A percentile compares a stretch with the other conserved stretches of the same genome.
phyloP scores from a whole-genome alignment of 2,329 filamentous ascomycete species.

The Penicillium hordei region DNA sequence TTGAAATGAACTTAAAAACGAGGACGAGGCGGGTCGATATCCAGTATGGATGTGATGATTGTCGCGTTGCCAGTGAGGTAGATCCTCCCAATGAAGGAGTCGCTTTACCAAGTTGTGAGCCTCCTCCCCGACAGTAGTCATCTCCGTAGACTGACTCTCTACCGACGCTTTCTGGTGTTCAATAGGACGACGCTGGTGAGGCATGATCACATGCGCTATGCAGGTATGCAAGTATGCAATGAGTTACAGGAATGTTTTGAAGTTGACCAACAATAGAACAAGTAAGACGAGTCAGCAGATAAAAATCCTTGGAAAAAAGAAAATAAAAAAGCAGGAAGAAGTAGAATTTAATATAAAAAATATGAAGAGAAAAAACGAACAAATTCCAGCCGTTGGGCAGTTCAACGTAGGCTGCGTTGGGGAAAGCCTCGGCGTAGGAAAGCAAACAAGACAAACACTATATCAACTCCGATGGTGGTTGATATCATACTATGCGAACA shows the following conservation, averaged over 20 bases:
- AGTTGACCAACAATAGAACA: constrained; percentile 14
- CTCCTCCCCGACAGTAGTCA: constrained; percentile 23
- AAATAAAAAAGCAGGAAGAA: not conserved
- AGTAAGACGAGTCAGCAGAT: constrained; percentile 16
- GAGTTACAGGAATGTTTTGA: constrained; percentile 10
- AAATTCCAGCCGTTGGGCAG: constrained; percentile 21
- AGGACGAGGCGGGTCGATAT: constrained; percentile 64
- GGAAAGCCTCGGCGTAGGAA: constrained; percentile 19
- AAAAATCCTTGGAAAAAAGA: not conserved
- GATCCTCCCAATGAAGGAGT: constrained; percentile 53
- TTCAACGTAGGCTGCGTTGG: constrained; percentile 23
- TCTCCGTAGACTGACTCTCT: constrained; percentile 24
- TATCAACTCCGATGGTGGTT: constrained; percentile 7
- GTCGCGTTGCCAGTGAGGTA: constrained; percentile 58
- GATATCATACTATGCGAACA: not conserved
- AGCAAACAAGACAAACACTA: constrained; percentile 23
- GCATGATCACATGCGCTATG: constrained; percentile 29
- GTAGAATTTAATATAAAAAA: constrained; percentile 1
- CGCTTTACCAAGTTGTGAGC: constrained; percentile 32
- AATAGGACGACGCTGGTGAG: constrained; percentile 36
- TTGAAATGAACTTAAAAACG: constrained; percentile 58
- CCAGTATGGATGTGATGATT: constrained; percentile 68
- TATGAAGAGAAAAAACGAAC: not conserved
- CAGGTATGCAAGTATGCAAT: constrained; percentile 21
- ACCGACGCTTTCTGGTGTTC: constrained; percentile 10